Evolutionary conservation across 306 rosid species (phyloP).

Genomic region (Rosa chinensis): DNA sequence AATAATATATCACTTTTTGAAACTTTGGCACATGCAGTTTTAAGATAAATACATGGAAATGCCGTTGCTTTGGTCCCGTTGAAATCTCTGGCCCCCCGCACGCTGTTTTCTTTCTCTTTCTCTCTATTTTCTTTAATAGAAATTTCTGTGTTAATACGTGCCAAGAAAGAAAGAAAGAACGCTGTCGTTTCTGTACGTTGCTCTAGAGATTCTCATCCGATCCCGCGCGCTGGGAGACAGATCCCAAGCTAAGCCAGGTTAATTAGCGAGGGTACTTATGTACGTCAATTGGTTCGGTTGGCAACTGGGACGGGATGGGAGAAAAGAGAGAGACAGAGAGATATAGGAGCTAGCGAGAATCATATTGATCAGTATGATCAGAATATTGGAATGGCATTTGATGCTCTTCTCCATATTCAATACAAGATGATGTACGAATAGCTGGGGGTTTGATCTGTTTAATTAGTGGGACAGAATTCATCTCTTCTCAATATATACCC

Average conservation of each 20-base stretch:
- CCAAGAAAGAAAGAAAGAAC: not conserved
- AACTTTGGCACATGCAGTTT: too few relatives aligned
- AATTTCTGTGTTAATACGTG: not conserved
- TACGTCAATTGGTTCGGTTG: not conserved
- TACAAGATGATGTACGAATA: not conserved
- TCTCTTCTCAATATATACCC: not conserved
- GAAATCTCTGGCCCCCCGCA: constrained; percentile 21
- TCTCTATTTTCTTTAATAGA: not conserved
- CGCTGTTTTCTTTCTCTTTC: constrained; percentile 1
- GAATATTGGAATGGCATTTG: not conserved
- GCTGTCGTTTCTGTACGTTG: not conserved
- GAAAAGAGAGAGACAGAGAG: not conserved
- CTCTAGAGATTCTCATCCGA: not conserved
- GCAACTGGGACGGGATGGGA: not conserved
- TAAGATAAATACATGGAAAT: not conserved
- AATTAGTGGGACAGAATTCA: not conserved
- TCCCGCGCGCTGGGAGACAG: not conserved
- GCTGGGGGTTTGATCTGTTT: not conserved
- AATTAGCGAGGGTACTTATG: not conserved
- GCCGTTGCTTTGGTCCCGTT: constrained; percentile 28
- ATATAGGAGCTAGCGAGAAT: not conserved
- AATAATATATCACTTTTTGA: too few relatives aligned
- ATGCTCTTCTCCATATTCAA: not conserved
- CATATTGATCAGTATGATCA: not conserved
- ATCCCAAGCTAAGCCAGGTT: not conserved